Percentiles rank a stretch among this genome's conserved stretches.
Conservation (phyloP, 148 eudicot species). For the Bassia scoparia region DNA sequence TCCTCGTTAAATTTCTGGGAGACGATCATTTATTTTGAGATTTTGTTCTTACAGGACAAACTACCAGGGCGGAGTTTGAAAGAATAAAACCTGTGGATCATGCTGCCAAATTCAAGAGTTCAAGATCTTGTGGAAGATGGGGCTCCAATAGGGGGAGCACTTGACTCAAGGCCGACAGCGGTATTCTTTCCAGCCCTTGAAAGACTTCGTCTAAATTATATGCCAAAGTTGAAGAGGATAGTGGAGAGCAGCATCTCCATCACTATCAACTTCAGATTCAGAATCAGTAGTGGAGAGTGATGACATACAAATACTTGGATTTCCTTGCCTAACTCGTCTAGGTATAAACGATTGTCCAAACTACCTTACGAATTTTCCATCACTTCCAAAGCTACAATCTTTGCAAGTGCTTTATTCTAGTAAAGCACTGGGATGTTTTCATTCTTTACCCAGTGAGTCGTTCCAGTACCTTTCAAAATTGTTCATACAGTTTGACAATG, state of each 20-base stretch:
- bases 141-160: background rate
- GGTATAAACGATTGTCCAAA: background rate
- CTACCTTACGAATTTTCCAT: background rate
- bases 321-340: background rate
- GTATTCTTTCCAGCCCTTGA: conserved; percentile 11
- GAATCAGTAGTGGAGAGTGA: too few relatives aligned
- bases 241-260: background rate
- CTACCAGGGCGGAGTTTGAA: too few relatives aligned
- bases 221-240: conserved; percentile 2
- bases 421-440: background rate
- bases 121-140: background rate
- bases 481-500: background rate
- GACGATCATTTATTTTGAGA: too few relatives aligned
- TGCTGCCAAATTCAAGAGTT: too few relatives aligned
- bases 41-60: too few relatives aligned
- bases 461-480: background rate
- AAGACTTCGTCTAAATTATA: background rate
- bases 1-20: too few relatives aligned
- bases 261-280: background rate
- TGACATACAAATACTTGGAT: too few relatives aligned
- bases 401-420: background rate
- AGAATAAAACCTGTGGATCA: too few relatives aligned
- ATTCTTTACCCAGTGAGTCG: background rate
- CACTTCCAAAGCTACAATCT: background rate
- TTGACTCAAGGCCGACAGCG: background rate